Base-by-base conservation (phyloP, 352 stramenopile species). In the Peronosclerospora sorghi region DNA sequence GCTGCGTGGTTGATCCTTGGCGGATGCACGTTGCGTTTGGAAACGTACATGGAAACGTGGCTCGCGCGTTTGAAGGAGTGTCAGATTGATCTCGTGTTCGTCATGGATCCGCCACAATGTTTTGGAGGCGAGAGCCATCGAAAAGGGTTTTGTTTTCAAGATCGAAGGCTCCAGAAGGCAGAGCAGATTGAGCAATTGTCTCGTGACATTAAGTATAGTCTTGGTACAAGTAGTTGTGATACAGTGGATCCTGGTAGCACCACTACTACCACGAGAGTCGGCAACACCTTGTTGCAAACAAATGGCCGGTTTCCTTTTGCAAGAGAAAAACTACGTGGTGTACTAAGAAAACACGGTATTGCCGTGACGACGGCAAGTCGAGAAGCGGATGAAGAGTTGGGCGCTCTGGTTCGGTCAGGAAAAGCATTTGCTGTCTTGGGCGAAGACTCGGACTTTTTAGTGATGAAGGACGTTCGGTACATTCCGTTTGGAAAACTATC, bases 381-480 rank as follows among this genome's bases (percentile, higher is more conserved):
- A 35, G 82, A 94, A 44, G 82, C 82, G 13, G 82, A 93, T 48
- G 73, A 86, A 59, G 70, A 73, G 27, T 62, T 94, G 6, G 79
- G 65, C 5, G 51, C 83, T 17, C 47, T 85, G 19, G 72, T 94
- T 18, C 58, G 78, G 8, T 41, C 43, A 15, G 67, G 62, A 5
- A 17, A 63, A 24, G 70, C 70, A 0, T 86, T 69, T 36, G 79
- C 79, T 0, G 74, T 88, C 7, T 54, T 95, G 7, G 75, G 60
- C 0, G 68, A 89, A 29, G 86, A 96, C 60, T 95, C 83, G 41
- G 86, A 96, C 45, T 96, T 94, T 49, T 49, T 95, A 12, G 68
- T 83, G 46, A 92, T 94, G 76, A 68, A 67, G 6, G 70, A 70
- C 7, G 65, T 83, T 6, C 63, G 59, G 36, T 96, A 95, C 46